Conservation (phyloP, 768 basidiomycete genomes). For the Suillus placidus region DNA sequence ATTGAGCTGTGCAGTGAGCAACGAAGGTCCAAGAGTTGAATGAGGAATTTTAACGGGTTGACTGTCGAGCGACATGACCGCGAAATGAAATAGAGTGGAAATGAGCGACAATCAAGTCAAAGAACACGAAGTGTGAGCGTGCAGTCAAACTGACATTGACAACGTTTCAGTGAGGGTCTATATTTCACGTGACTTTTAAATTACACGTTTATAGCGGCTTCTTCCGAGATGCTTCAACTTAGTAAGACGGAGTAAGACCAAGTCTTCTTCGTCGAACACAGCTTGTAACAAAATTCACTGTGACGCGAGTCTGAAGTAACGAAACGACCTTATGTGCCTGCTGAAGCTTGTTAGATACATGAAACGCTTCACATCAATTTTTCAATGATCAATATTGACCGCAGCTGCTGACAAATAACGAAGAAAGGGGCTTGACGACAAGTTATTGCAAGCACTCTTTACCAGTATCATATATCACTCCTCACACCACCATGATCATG, state of each 20-base stretch:
- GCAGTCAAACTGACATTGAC: slow-evolving; percentile 7
- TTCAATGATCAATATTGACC: background rate
- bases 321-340: background rate
- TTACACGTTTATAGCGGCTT: background rate
- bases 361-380: background rate
- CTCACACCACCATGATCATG: slow-evolving; percentile 14
- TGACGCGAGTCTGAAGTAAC: background rate
- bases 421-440: slow-evolving; percentile 1
- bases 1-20: slow-evolving; percentile 9
- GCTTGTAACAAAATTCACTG: background rate
- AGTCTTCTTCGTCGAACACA: background rate
- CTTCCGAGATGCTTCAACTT: background rate
- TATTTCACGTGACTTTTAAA: slow-evolving; percentile 3
- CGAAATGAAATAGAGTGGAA: slow-evolving; percentile 8
- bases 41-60: background rate
- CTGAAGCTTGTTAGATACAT: background rate
- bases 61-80: slow-evolving; percentile 7
- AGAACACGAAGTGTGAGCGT: slow-evolving; percentile 11
- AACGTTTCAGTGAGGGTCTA: slow-evolving; percentile 7
- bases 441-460: background rate
- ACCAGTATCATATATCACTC: background rate
- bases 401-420: background rate
- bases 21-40: background rate
- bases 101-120: slow-evolving; percentile 13
- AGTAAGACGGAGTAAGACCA: no score